phyloP scores from a whole-genome alignment of 495 filamentous ascomycete genomes.

The Aspergillus mulundensis region DNA sequence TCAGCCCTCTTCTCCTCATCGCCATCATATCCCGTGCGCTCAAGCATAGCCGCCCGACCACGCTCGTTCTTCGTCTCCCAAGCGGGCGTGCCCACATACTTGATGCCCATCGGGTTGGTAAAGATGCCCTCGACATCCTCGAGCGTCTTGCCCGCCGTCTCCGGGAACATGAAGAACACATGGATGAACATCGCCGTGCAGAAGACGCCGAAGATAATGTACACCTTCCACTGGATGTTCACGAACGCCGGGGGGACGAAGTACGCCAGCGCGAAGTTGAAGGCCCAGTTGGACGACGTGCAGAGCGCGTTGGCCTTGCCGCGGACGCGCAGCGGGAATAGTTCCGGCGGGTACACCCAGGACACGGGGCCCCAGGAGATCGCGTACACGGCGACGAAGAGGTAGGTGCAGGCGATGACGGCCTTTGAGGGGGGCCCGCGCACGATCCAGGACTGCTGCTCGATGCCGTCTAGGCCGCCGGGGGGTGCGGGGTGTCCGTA shows the following conservation, averaged over 20 bases:
- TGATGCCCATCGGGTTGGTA: slow-evolving; percentile 54
- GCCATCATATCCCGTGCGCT: slow-evolving; percentile 13
- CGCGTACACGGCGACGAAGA: slow-evolving; percentile 60
- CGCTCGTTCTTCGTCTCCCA: slow-evolving; percentile 60
- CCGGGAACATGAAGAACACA: slow-evolving; percentile 77
- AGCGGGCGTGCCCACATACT: slow-evolving; percentile 57
- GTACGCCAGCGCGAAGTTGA: slow-evolving; percentile 76
- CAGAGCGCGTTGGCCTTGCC: slow-evolving; percentile 68
- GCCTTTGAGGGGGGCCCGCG: slow-evolving; percentile 36
- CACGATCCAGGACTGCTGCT: slow-evolving; percentile 39
- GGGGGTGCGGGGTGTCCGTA: slow-evolving; percentile 50
- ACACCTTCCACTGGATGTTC: slow-evolving; percentile 70
- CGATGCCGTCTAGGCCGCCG: slow-evolving; percentile 34
- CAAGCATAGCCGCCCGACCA: slow-evolving; percentile 12
- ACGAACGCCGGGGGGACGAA: slow-evolving; percentile 74
- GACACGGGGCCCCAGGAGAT: slow-evolving; percentile 61
- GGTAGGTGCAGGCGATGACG: slow-evolving; percentile 60
- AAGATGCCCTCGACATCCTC: slow-evolving; percentile 74
- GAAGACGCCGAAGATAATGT: slow-evolving; percentile 74
- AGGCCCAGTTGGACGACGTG: slow-evolving; percentile 71
- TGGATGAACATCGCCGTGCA: slow-evolving; percentile 68
- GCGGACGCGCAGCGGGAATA: slow-evolving; percentile 61
- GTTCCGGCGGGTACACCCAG: slow-evolving; percentile 66
- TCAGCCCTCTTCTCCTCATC: slow-evolving; percentile 23
- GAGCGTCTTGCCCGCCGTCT: slow-evolving; percentile 76